Evolutionary conservation across 2,329 filamentous ascomycete species (phyloP), one percentile per base, ranked within the genome.

Genomic region (Lasiodiplodia sp.): DNA sequence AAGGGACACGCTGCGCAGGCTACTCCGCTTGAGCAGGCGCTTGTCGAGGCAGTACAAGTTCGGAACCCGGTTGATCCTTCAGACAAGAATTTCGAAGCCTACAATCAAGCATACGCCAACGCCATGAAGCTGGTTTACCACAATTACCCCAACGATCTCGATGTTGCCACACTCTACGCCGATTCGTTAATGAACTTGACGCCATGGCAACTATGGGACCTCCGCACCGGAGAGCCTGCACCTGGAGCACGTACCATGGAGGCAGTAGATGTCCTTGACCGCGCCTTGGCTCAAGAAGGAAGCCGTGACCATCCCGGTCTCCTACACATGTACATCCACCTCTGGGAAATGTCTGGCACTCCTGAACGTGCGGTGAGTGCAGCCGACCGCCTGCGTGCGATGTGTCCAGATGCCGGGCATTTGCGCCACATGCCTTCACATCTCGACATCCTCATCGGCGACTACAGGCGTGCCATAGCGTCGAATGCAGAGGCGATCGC

Each of bases 351-450:
- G 91, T 93, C 91, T 0, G 80, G 83, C 0, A 84, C 82, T 0
- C 91, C 91, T 0, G 91, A 92, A 75, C 75, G 31, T 34, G 31
- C 31, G 31, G 31, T 79, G 1, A 91, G 89, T 1, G 76, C 92
- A 0, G 90, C 90, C 5, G 86, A 93, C 73, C 79, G 82, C 16
- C 83, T 93, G 12, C 87, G 91, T 23, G 84, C 83, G 11, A 83
- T 93, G 2, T 86, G 90, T 0, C 91, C 91, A 0, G 90, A 93
- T 75, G 84, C 87, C 0, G 91, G 91, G 0, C 91, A 94, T 76
- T 80, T 92, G 0, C 83, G 89, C 52, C 91, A 93, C 74, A 94
- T 95, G 92, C 91, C 92, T 0, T 88, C 88, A 0, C 92, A 95
- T 76, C 82, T 94, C 44, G 91, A 94, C 76, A 86, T 92, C 12